Evolutionary conservation across 2,329 filamentous ascomycete species (phyloP).

Genomic region (Colletotrichum nymphaeae): DNA sequence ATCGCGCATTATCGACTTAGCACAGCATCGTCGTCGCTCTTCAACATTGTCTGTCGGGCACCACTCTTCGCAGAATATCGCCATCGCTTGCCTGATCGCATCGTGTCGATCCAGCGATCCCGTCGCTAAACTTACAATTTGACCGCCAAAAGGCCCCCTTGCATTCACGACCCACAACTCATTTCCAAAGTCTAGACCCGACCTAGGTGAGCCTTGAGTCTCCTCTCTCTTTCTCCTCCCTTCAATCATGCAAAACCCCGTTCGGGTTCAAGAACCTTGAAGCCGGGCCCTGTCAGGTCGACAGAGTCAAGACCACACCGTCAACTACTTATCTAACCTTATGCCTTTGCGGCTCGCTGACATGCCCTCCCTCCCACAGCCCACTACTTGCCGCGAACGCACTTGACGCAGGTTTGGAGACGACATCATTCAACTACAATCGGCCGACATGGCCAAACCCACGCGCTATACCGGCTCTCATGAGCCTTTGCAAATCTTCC

Average conservation of each 20-base stretch:
- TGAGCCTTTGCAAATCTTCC: constrained; percentile 63
- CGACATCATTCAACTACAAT: constrained; percentile 16
- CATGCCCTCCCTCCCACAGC: constrained; percentile 28
- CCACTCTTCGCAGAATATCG: background rate
- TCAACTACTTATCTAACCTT: constrained; percentile 34
- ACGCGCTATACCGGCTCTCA: constrained; percentile 57
- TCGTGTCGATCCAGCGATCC: constrained; percentile 14
- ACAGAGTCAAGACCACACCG: constrained; percentile 21
- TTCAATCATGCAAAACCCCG: constrained; percentile 34
- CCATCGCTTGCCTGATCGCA: background rate
- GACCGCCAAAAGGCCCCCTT: constrained; percentile 36
- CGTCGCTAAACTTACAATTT: constrained; percentile 29
- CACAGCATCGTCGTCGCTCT: background rate
- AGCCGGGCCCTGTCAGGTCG: constrained; percentile 11
- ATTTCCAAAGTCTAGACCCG: constrained; percentile 37
- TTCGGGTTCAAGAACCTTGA: constrained; percentile 27
- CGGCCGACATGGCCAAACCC: constrained; percentile 65
- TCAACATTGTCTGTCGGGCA: background rate
- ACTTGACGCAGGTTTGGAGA: constrained; percentile 11
- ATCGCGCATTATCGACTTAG: background rate
- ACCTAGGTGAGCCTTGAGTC: constrained; percentile 37
- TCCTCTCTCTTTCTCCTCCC: constrained; percentile 35
- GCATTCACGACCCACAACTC: constrained; percentile 37
- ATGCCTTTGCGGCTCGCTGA: constrained; percentile 31
- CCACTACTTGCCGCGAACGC: constrained; percentile 24